phyloP scores from a whole-genome alignment of 2,329 filamentous ascomycete species.

The Fusarium sarcochroum region DNA sequence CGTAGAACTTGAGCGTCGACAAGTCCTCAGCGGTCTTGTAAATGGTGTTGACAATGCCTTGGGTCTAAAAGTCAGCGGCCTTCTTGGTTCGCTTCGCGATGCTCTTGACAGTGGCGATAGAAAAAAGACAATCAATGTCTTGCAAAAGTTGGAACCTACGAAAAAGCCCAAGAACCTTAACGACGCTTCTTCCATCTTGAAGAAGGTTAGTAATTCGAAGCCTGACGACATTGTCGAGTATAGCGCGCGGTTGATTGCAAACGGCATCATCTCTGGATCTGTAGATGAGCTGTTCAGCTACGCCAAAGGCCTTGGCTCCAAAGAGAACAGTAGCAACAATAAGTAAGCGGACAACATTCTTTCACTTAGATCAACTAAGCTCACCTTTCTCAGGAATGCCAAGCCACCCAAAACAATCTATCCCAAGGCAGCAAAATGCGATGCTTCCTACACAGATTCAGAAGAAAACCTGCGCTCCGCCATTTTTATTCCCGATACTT shows the following conservation, averaged over 20 bases:
- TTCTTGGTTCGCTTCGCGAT: not conserved
- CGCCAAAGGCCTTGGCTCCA: not conserved
- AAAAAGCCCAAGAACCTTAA: not conserved
- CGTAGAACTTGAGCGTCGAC: not conserved
- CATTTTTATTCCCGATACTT: slow-evolving; percentile 7
- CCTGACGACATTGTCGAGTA: slow-evolving; percentile 5
- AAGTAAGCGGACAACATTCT: not conserved
- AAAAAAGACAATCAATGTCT: not conserved
- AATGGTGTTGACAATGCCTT: not conserved
- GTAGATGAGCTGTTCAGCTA: slow-evolving; percentile 1
- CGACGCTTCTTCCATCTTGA: not conserved
- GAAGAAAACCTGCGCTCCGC: slow-evolving; percentile 13
- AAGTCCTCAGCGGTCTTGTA: not conserved
- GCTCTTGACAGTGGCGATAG: slow-evolving; percentile 1
- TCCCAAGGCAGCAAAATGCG: slow-evolving; percentile 6
- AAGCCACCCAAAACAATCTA: slow-evolving; percentile 5
- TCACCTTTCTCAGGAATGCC: not conserved
- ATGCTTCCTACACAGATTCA: not conserved
- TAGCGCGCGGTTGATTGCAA: not conserved
- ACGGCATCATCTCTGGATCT: slow-evolving; percentile 3
- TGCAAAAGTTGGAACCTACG: not conserved
- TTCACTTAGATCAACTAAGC: rapidly evolving
- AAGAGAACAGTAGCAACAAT: slow-evolving; percentile 2
- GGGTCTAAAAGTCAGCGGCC: not conserved
- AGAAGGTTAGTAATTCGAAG: not conserved